phyloP scores from a whole-genome alignment of 352 stramenopile species.

The Phytophthora melonis region DNA sequence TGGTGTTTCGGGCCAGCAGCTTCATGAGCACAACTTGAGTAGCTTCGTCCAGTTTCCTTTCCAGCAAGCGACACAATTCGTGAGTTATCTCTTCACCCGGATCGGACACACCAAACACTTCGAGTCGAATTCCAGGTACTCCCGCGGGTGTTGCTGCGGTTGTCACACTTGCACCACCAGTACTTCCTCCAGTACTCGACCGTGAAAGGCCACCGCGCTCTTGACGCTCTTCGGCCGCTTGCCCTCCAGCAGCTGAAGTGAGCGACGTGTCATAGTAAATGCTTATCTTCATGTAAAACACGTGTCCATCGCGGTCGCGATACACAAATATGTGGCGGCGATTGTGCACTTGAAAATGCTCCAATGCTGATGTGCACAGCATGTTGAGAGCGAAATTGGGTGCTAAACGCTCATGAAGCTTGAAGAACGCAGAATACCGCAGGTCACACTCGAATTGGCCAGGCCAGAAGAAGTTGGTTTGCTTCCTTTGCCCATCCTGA shows the following conservation, averaged over 20 bases:
- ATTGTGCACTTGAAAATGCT: constrained; percentile 93
- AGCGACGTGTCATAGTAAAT: constrained; percentile 48
- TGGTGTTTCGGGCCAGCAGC: constrained; percentile 81
- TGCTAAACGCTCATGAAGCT: constrained; percentile 80
- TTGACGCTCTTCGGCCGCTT: constrained; percentile 38
- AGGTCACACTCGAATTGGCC: constrained; percentile 89
- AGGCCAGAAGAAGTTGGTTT: constrained; percentile 80
- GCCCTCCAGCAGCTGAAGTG: constrained; percentile 7
- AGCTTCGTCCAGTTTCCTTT: constrained; percentile 89
- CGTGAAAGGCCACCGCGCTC: constrained; percentile 29
- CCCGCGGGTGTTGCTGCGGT: constrained; percentile 22
- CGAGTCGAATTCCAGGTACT: constrained; percentile 66
- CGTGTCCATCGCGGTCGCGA: constrained; percentile 80
- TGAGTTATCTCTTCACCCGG: constrained; percentile 87
- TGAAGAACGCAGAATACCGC: constrained; percentile 83
- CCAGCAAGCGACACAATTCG: constrained; percentile 80
- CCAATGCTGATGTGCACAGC: constrained; percentile 83
- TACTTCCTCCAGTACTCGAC: constrained; percentile 39
- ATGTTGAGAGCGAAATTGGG: constrained; percentile 85
- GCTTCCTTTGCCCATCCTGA: constrained; percentile 27
- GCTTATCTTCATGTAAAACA: constrained; percentile 92
- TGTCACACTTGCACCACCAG: constrained; percentile 14
- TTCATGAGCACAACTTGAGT: constrained; percentile 91
- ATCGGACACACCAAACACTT: constrained; percentile 87
- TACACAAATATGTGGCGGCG: constrained; percentile 90